Percentiles rank a stretch among this genome's conserved stretches.
Conservation (phyloP, 2,329 filamentous ascomycete species). For the Alternaria brassicae region DNA sequence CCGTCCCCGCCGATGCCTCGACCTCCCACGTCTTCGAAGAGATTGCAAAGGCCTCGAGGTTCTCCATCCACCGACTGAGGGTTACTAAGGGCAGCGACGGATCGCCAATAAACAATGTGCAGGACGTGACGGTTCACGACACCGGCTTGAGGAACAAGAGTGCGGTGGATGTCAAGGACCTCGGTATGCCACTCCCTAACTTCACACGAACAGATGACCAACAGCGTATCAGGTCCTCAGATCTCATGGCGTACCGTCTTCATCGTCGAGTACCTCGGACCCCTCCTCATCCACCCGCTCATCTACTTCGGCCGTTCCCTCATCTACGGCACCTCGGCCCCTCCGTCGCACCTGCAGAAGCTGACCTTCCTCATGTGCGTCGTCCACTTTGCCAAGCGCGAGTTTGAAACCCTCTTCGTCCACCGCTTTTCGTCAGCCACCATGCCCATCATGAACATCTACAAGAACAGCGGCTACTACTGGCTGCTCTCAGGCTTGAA, state of each 20-base stretch:
- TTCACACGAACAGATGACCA: background rate
- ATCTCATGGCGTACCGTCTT: conserved; percentile 94
- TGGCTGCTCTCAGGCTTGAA: conserved; percentile 84
- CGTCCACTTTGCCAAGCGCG: conserved; percentile 91
- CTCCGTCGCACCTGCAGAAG: conserved; percentile 71
- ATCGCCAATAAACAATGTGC: conserved; percentile 62
- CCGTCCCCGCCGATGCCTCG: conserved; percentile 59
- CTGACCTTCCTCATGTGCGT: conserved; percentile 76
- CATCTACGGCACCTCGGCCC: conserved; percentile 66
- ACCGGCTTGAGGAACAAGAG: conserved; percentile 66
- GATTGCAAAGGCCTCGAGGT: conserved; percentile 62
- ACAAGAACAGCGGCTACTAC: conserved; percentile 96
- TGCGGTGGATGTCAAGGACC: conserved; percentile 84
- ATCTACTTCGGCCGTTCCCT: conserved; percentile 74
- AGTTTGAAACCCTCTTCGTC: conserved; percentile 91
- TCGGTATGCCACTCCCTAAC: conserved; percentile 65
- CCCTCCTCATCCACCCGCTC: conserved; percentile 83
- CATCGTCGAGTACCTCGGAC: conserved; percentile 92
- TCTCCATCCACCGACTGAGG: conserved; percentile 66
- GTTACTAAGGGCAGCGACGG: conserved; percentile 71
- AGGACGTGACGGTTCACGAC: conserved; percentile 60
- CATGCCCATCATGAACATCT: conserved; percentile 89
- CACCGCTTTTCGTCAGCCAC: conserved; percentile 95
- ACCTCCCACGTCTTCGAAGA: conserved; percentile 64
- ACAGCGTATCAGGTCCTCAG: conserved; percentile 71